Conservation (phyloP, 1,284 basidiomycete species). For the Ganoderma multipileum region DNA sequence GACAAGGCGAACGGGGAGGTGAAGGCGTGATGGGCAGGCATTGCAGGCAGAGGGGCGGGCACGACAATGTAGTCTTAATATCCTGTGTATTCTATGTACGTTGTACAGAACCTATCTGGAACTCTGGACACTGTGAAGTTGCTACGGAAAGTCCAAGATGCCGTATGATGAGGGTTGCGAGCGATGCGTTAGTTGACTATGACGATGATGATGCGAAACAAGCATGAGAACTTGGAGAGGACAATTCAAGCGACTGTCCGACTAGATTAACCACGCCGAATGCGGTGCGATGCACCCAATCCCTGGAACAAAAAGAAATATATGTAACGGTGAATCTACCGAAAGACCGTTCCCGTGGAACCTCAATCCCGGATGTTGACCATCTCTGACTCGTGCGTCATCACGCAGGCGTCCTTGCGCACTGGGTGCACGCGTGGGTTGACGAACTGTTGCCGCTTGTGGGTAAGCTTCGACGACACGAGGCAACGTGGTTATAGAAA, state of each 20-base stretch:
- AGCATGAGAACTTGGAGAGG: neutral
- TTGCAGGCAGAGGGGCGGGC: neutral
- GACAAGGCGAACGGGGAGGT: constrained; percentile 31
- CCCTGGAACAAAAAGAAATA: neutral
- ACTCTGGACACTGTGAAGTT: neutral
- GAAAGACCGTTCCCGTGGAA: constrained; percentile 3
- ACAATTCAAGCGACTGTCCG: neutral
- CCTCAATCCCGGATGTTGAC: constrained; percentile 43
- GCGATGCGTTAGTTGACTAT: neutral
- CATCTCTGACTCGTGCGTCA: constrained; percentile 85
- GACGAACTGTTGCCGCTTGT: constrained; percentile 66
- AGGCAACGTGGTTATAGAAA: constrained; percentile 12
- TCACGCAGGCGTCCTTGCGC: constrained; percentile 78
- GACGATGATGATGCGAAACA: neutral
- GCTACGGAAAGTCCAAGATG: neutral
- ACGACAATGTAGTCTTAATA: constrained; percentile 19
- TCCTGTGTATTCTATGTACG: constrained; percentile 27
- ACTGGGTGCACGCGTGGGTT: constrained; percentile 80
- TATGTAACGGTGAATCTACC: neutral
- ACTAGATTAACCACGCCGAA: neutral
- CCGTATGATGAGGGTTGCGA: neutral
- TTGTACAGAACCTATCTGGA: constrained; percentile 11
- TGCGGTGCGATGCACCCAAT: constrained; percentile 2
- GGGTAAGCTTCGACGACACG: neutral
- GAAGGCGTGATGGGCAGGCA: constrained; percentile 23